A percentile compares a stretch with the other conserved stretches of the same genome.
These are phyloP conservation scores for Calocybe gangraenosa DNA, from an alignment of 768 basidiomycete species.

Conservation along the genomic window DNA sequence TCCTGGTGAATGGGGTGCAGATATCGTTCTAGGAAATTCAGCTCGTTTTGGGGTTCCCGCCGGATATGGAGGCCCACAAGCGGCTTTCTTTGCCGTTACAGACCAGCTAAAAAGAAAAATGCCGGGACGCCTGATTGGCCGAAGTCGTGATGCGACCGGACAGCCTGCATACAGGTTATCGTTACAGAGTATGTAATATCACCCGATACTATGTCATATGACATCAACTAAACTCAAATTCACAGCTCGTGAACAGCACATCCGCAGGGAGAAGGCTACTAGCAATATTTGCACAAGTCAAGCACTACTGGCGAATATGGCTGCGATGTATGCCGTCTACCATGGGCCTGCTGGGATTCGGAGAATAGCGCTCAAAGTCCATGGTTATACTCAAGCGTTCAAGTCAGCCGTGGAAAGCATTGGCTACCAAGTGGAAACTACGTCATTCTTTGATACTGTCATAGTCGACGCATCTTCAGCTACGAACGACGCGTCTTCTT, in stretches of 20 bases:
- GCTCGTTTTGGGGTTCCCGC: constrained; percentile 95
- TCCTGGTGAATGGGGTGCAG: constrained; percentile 98
- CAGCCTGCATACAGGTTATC: constrained; percentile 89
- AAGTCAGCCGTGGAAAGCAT: constrained; percentile 59
- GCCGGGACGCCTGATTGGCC: constrained; percentile 95
- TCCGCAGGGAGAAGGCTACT: constrained; percentile 96
- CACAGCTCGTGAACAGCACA: constrained; percentile 91
- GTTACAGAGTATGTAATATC: constrained; percentile 80
- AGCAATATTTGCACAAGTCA: constrained; percentile 99
- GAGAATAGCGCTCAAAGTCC: constrained; percentile 88
- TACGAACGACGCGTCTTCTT: constrained; percentile 47
- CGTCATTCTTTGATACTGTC: constrained; percentile 88
- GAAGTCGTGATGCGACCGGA: constrained; percentile 81
- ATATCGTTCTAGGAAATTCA: constrained; percentile 92
- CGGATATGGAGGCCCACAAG: constrained; percentile 98
- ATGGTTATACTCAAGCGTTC: constrained; percentile 79
- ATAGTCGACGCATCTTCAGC: constrained; percentile 68
- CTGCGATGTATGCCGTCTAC: constrained; percentile 97
- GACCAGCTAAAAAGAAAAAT: constrained; percentile 94
- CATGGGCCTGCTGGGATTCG: constrained; percentile 87
- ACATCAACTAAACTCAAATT: not conserved
- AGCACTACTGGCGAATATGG: constrained; percentile 98
- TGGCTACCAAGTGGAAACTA: constrained; percentile 71
- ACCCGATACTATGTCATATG: not conserved
- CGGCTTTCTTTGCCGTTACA: constrained; percentile 93